Base-by-base conservation (phyloP, 495 filamentous ascomycete species). In the Annulohypoxylon nitens region DNA sequence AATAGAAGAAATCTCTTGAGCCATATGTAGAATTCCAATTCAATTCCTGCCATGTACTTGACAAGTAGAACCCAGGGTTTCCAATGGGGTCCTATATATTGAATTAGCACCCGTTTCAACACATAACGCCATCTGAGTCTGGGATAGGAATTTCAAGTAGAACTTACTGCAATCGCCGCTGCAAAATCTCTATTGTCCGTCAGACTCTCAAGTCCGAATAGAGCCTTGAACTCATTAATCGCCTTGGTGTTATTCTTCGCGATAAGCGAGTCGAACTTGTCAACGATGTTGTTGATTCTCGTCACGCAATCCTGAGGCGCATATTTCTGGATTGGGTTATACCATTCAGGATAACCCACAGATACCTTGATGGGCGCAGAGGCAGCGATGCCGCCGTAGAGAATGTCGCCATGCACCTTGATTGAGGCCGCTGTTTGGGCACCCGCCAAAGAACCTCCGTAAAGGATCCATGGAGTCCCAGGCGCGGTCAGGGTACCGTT, bases 21-120 rank as follows among this genome's bases (percentile, higher is more conserved):
- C 79, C 78, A 51, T 80, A 75, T 14, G 60, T 78, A 3, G 66
- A 67, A 50, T 78, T 76, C 83, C 83, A 86, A 58, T 82, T 84
- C 16, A 87, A 66, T 62, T 86, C 85, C 62, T 86, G 84, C 84
- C 83, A 87, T 6, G 85, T 86, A 34, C 75, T 80, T 0, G 81
- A 83, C 7, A 82, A 79, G 66, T 87, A 87, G 63, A 76, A 78
- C 61, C 85, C 80, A 7, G 84, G 84, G 3, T 84, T 83, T 41
- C 83, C 82, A n/a, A 83, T 77, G 47, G 83, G 82, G 54, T 78
- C 76, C 71, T 74, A 58, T 20, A 8, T n/a, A 61, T 39, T 25
- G 6, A 48, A 30, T 65, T 16, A 69, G 63, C 16, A 50, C 16
- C 47, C 34, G 8, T 14, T 23, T 9, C 16, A 14, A 11, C 8